These are phyloP conservation scores for Cladophialophora yegresii DNA, from an alignment of 2,329 filamentous ascomycete species.

Conservation along the genomic window DNA sequence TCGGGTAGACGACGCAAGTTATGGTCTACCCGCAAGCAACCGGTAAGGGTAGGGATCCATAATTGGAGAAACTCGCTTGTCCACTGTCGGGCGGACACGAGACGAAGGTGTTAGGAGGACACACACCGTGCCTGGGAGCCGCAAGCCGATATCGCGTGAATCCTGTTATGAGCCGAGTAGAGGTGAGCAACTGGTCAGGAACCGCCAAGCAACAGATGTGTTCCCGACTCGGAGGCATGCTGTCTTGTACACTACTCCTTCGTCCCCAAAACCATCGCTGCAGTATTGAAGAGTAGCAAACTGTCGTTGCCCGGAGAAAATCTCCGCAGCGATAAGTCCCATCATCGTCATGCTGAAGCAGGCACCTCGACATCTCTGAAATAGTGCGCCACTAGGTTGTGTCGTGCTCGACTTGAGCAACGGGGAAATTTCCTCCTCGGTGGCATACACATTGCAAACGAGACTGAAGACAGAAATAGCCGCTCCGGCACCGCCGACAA, in stretches of 20 bases:
- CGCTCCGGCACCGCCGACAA: background rate
- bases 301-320: background rate
- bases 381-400: background rate
- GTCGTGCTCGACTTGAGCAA: background rate
- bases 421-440: slow-evolving; percentile 4
- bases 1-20: background rate
- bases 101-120: background rate
- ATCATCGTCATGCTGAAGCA: background rate
- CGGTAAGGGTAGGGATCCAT: background rate
- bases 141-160: background rate
- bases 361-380: background rate
- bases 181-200: background rate
- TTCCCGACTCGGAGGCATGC: background rate
- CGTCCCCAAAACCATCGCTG: background rate
- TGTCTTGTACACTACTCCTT: background rate
- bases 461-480: background rate
- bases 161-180: background rate
- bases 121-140: background rate
- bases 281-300: background rate
- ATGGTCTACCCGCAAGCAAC: background rate
- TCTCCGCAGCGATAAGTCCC: background rate
- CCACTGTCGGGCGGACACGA: background rate
- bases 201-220: background rate
- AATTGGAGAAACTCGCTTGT: background rate
- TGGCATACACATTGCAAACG: background rate